These are phyloP conservation scores for Bryoglossum gracile DNA, from an alignment of 495 filamentous ascomycete genomes.

Conservation along the genomic window DNA sequence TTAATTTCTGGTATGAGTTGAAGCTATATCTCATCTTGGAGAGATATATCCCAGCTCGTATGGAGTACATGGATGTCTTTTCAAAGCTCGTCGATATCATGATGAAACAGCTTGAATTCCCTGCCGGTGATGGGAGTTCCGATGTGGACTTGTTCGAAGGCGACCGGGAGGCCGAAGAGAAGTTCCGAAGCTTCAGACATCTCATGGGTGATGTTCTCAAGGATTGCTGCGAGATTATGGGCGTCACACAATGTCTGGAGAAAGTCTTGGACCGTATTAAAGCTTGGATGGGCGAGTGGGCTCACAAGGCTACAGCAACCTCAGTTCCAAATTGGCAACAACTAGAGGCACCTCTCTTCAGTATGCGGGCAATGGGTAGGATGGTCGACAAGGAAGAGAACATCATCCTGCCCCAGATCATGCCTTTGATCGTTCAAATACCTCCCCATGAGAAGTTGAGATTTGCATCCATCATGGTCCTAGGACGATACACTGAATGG, in stretches of 20 bases:
- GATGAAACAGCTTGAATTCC: constrained; percentile 85
- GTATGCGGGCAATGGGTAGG: constrained; percentile 90
- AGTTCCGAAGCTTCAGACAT: constrained; percentile 93
- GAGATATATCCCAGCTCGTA: constrained; percentile 73
- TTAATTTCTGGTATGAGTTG: constrained; percentile 96
- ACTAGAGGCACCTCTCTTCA: constrained; percentile 90
- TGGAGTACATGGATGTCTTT: constrained; percentile 70
- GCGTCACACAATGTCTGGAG: constrained; percentile 77
- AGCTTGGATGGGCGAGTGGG: constrained; percentile 78
- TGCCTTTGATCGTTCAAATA: constrained; percentile 87
- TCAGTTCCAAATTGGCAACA: constrained; percentile 95
- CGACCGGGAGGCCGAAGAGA: constrained; percentile 92
- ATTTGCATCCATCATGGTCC: constrained; percentile 94
- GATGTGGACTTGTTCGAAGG: constrained; percentile 87
- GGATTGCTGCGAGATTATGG: constrained; percentile 93
- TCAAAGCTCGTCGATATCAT: constrained; percentile 87
- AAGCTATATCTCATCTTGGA: constrained; percentile 93
- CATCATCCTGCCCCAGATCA: constrained; percentile 77
- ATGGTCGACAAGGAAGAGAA: constrained; percentile 90
- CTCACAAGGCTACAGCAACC: constrained; percentile 58
- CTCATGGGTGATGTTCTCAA: constrained; percentile 98
- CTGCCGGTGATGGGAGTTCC: constrained; percentile 61
- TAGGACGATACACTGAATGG: constrained; percentile 97
- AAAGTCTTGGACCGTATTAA: constrained; percentile 83
- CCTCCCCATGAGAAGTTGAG: constrained; percentile 92